A percentile compares a stretch with the other conserved stretches of the same genome.
phyloP scores from a whole-genome alignment of 164 flowering plant genomes.

The Saururus chinensis region DNA sequence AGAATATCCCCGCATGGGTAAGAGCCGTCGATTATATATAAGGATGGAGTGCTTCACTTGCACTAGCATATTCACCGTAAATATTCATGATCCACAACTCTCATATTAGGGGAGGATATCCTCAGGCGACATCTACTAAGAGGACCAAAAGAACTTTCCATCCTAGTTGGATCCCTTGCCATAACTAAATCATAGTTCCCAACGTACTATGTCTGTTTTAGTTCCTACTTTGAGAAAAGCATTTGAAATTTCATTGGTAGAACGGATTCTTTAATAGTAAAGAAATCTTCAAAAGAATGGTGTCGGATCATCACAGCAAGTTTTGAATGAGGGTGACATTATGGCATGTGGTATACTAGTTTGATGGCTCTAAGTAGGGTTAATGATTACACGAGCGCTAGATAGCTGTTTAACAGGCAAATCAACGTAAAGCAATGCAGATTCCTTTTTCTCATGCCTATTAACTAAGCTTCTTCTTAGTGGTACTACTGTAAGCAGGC shows the following conservation, averaged over 20 bases:
- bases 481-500: neutral
- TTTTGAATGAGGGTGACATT: constrained; percentile 22
- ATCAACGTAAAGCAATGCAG: constrained; percentile 9
- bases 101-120: no score
- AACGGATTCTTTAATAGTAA: constrained; percentile 9
- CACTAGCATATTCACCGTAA: no score
- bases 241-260: constrained; percentile 13
- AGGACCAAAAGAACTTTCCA: no score
- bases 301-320: constrained; percentile 28
- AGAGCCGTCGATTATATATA: no score
- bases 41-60: no score
- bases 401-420: constrained; percentile 15
- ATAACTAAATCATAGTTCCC: neutral
- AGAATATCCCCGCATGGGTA: no score
- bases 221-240: constrained; percentile 15
- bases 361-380: constrained; percentile 6
- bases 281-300: constrained; percentile 1
- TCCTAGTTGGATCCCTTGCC: no score
- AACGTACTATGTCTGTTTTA: constrained; percentile 22
- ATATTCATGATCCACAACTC: no score
- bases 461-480: neutral
- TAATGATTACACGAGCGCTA: constrained; percentile 4
- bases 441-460: constrained; percentile 18
- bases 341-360: constrained; percentile 11
- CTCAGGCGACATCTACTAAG: no score